phyloP scores from a whole-genome alignment of 2,329 filamentous ascomycete genomes.

The Myriangium duriaei region DNA sequence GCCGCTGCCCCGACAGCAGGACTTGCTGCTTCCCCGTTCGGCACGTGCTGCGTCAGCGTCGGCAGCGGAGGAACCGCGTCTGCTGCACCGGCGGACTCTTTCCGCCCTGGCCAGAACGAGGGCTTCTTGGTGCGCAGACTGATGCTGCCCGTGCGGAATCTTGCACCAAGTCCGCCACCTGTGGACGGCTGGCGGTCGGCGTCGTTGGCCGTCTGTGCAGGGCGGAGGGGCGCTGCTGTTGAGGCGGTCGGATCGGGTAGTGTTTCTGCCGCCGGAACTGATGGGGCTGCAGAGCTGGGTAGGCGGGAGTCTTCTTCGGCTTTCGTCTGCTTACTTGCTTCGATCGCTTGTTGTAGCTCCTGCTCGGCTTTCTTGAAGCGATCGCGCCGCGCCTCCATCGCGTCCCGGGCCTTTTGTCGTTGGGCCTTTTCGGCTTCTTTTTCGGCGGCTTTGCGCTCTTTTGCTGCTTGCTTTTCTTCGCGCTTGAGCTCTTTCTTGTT shows the following conservation, averaged over 20 bases:
- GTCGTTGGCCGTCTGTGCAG: background rate
- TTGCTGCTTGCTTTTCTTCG: constrained; percentile 43
- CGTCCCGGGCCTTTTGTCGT: constrained; percentile 21
- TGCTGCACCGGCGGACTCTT: constrained; percentile 1
- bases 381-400: constrained; percentile 37
- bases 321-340: constrained; percentile 52
- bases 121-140: constrained; percentile 68
- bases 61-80: background rate
- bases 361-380: constrained; percentile 47
- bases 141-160: constrained; percentile 59
- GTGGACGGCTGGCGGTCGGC: background rate
- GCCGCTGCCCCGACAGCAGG: background rate
- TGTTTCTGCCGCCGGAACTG: background rate
- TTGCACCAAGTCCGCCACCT: constrained; percentile 39
- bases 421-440: constrained; percentile 43
- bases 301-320: constrained; percentile 34
- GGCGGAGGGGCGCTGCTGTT: constrained; percentile 16
- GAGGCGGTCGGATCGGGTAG: constrained; percentile 13
- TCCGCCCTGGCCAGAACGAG: constrained; percentile 33
- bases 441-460: constrained; percentile 30
- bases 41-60: background rate
- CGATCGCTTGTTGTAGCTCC: constrained; percentile 50
- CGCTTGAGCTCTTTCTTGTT: constrained; percentile 56
- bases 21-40: background rate
- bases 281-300: no score